These are phyloP conservation scores for Talaromyces sp. DNA, from an alignment of 2,329 filamentous ascomycete species.

Conservation along the genomic window DNA sequence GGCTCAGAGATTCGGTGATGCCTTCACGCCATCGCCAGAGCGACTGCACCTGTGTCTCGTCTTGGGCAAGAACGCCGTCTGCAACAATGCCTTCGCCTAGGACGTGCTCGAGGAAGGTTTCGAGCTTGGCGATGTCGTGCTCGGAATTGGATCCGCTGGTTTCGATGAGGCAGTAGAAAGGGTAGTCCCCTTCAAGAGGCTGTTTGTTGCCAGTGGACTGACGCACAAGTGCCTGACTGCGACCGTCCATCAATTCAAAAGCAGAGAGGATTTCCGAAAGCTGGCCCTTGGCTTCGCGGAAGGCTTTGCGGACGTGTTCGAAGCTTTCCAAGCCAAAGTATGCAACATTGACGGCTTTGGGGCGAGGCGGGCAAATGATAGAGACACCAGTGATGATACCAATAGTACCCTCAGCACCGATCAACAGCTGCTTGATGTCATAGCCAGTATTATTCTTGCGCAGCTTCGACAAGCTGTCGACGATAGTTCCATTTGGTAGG, in stretches of 20 bases:
- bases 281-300: conserved; percentile 80
- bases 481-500: conserved; percentile 82
- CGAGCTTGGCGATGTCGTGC: conserved; percentile 88
- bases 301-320: conserved; percentile 80
- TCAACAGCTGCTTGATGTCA: conserved; percentile 93
- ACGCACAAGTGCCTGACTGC: conserved; percentile 71
- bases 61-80: conserved; percentile 87
- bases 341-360: conserved; percentile 86
- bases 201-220: conserved; percentile 68
- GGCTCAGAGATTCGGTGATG: conserved; percentile 79
- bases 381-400: conserved; percentile 89
- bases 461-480: conserved; percentile 80
- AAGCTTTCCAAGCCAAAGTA: conserved; percentile 89
- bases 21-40: conserved; percentile 94
- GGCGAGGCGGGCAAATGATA: conserved; percentile 80
- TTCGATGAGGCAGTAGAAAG: conserved; percentile 95
- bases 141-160: conserved; percentile 92
- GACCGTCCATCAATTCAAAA: conserved; percentile 93
- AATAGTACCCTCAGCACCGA: conserved; percentile 90
- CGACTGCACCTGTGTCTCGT: conserved; percentile 79
- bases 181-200: conserved; percentile 75
- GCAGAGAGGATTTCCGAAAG: conserved; percentile 93
- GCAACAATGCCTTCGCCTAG: conserved; percentile 80
- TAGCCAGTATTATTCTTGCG: conserved; percentile 99
- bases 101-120: conserved; percentile 83